Conservation (phyloP, 768 basidiomycete species). For the Boletus pseudo-olivaceus region DNA sequence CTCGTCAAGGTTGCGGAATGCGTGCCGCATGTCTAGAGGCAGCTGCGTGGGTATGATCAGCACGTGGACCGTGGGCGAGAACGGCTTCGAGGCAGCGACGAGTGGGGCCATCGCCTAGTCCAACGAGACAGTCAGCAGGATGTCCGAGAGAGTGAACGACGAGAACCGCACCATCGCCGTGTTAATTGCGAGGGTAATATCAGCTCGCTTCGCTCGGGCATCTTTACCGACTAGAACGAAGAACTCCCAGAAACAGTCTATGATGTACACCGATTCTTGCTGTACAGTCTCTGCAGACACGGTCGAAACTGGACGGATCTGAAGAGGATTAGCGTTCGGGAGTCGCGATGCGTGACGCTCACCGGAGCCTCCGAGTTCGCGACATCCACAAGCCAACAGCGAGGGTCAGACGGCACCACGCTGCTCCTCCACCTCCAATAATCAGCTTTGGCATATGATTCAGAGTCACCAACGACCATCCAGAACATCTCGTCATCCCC, state of each 20-base stretch:
- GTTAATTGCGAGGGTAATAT: slow-evolving; percentile 61
- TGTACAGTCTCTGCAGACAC: slow-evolving; percentile 39
- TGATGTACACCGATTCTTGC: slow-evolving; percentile 52
- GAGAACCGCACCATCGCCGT: slow-evolving; percentile 47
- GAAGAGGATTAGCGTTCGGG: slow-evolving; percentile 3
- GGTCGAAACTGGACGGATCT: slow-evolving; percentile 48
- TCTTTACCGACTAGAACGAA: slow-evolving; percentile 69
- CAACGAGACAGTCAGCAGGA: not conserved
- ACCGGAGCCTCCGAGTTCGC: slow-evolving; percentile 38
- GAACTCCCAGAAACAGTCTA: slow-evolving; percentile 78
- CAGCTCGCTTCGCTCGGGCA: slow-evolving; percentile 56
- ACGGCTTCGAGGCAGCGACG: slow-evolving; percentile 57
- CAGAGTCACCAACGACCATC: slow-evolving; percentile 76
- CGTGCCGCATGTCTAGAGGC: slow-evolving; percentile 64
- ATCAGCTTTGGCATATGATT: slow-evolving; percentile 67
- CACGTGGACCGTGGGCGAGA: slow-evolving; percentile 69
- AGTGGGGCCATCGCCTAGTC: slow-evolving; percentile 51
- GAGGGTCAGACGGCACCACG: slow-evolving; percentile 41
- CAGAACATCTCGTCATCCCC: slow-evolving; percentile 76
- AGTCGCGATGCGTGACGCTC: slow-evolving; percentile 18
- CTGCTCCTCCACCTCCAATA: slow-evolving; percentile 74
- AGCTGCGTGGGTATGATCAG: slow-evolving; percentile 71
- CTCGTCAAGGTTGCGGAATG: slow-evolving; percentile 71
- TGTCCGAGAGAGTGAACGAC: not conserved
- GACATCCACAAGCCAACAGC: slow-evolving; percentile 58